Conservation (phyloP, 2,329 filamentous ascomycete genomes). For the Xylaria digitata region DNA sequence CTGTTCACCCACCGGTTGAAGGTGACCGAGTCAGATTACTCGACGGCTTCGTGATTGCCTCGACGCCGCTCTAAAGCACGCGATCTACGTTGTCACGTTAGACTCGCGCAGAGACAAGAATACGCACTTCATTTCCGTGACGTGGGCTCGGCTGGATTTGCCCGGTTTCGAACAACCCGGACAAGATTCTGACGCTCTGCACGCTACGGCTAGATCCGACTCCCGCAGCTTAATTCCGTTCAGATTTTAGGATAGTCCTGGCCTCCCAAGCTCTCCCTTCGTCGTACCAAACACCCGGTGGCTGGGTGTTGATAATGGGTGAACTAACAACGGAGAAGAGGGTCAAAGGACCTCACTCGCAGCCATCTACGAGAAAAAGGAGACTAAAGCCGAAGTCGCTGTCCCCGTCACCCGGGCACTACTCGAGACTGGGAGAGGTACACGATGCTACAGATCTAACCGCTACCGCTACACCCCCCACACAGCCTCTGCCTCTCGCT, state of each 20-base stretch:
- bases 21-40: constrained; percentile 30
- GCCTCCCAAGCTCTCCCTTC: constrained; percentile 7
- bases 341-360: constrained; percentile 17
- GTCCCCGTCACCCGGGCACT: constrained; percentile 26
- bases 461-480: neutral
- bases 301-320: constrained; percentile 30
- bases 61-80: constrained; percentile 19
- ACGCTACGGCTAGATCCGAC: constrained; percentile 30
- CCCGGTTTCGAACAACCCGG: constrained; percentile 23
- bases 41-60: constrained; percentile 13
- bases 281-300: constrained; percentile 32
- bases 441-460: constrained; percentile 27
- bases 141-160: constrained; percentile 27
- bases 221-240: constrained; percentile 23
- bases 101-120: constrained; percentile 19
- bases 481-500: constrained; percentile 1
- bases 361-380: constrained; percentile 18
- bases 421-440: constrained; percentile 25
- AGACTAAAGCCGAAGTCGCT: constrained; percentile 28
- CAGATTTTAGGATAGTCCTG: constrained; percentile 8
- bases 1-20: constrained; percentile 36
- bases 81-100: constrained; percentile 17
- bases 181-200: constrained; percentile 17
- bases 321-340: constrained; percentile 26
- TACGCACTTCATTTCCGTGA: constrained; percentile 23